These are phyloP conservation scores for Simmondsia chinensis DNA, from an alignment of 148 eudicot species.

Conservation along the genomic window DNA sequence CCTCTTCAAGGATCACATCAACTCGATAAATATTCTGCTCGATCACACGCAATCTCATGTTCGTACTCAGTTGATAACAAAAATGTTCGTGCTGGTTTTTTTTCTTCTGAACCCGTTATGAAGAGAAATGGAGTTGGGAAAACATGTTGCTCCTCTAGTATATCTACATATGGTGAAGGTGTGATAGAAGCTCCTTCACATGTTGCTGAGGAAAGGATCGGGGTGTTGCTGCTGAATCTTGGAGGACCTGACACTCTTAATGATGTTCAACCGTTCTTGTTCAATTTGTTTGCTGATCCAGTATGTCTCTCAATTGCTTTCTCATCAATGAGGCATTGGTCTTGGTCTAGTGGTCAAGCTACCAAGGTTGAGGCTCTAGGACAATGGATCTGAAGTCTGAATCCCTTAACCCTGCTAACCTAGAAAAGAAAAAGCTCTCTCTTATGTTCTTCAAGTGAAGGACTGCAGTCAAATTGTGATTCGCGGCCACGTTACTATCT, in stretches of 20 bases:
- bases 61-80: conserved; percentile 14
- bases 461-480: no score
- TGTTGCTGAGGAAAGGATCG: conserved; percentile 67
- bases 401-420: no score
- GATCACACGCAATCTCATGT: conserved; percentile 10
- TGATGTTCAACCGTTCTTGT: conserved; percentile 94
- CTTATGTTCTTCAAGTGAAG: no score
- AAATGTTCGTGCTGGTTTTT: conserved; percentile 12
- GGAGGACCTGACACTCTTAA: conserved; percentile 94
- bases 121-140: conserved; percentile 24
- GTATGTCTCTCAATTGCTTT: conserved; percentile 31
- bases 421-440: no score
- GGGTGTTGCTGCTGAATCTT: conserved; percentile 87
- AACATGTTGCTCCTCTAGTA: conserved; percentile 32
- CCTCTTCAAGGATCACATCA: conserved; percentile 10
- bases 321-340: no score
- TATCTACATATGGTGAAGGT: conserved; percentile 30
- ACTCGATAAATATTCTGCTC: conserved; percentile 10
- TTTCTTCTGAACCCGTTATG: conserved; percentile 15
- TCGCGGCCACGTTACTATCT: no score
- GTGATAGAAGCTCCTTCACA: conserved; percentile 35
- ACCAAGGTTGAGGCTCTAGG: no score
- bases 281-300: conserved; percentile 94
- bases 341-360: no score
- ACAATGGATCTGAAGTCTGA: no score